Base-by-base conservation (phyloP, 1,139 yeast species). In the Kazachstania sp. region DNA sequence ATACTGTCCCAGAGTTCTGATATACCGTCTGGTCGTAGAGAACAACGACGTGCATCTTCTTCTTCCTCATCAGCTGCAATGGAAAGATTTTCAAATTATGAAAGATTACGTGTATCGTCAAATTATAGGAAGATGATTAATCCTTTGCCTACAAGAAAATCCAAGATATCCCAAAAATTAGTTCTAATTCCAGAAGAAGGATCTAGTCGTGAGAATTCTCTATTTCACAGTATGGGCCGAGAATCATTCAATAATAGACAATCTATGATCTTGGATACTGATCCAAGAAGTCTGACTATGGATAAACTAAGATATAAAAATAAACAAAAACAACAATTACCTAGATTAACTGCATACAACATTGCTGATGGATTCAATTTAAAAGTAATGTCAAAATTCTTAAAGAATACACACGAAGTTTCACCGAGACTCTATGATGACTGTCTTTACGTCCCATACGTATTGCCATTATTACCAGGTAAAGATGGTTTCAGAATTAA, bases 381-480 rank as follows among this genome's bases (percentile, higher is more conserved):
- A 45, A 72, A 74, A 37, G 72, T 78, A 2, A 79, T 87, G 1
- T 74, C 84, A 1, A 73, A 75, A 46, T 90, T 86, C 58, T 66
- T 90, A 39, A 71, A 76, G 41, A 72, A 75, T 15, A 74, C 82
- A 46, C 97, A 90, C 64, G 82, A 82, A 58, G 95, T 88, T 2
- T 77, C 86, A 23, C 95, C 97, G 1, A 70, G 97, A 51, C 64
- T 85, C 28, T 90, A 90, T 58, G 97, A 90, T 63, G 97, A 90
- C 58, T 95, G 90, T 6, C 68, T 92, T 32, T 92, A 88, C 61
- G 92, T 87, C 2, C 95, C 96, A 0, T 92, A 92, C 59, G 77
- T 88, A 23, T 70, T 92, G 43, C 98, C 98, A 0, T 69, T 92
- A 32, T 69, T 88, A 3, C 95, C 96, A 0, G 97, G 97, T 1